These are phyloP conservation scores for Fusarium circinatum DNA, from an alignment of 2,329 filamentous ascomycete genomes.

Conservation along the genomic window DNA sequence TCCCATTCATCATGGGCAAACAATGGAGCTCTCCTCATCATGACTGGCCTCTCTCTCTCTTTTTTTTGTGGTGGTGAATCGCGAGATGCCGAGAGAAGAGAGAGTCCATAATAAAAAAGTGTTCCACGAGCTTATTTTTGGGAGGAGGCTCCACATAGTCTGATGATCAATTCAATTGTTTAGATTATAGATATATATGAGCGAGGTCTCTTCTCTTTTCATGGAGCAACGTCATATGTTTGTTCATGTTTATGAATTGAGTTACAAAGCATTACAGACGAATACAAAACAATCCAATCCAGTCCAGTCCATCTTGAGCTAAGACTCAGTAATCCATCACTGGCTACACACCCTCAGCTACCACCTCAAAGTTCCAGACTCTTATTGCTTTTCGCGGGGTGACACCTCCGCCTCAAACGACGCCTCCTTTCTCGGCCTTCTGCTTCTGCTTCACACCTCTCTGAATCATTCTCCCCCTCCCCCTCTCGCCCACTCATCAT, in stretches of 20 bases:
- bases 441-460: conserved; percentile 9
- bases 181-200: not conserved
- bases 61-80: not conserved
- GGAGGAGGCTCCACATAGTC: conserved; percentile 14
- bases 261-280: conserved; percentile 19
- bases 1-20: conserved; percentile 29
- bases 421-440: conserved; percentile 23
- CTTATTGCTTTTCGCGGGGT: conserved; percentile 30
- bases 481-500: conserved; percentile 14
- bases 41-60: conserved; percentile 14
- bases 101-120: conserved; percentile 22
- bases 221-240: conserved; percentile 9
- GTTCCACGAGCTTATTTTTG: conserved; percentile 29
- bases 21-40: conserved; percentile 32
- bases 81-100: not conserved
- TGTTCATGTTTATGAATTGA: conserved; percentile 11
- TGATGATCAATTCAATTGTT: conserved; percentile 5
- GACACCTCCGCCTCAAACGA: conserved; percentile 20
- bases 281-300: not conserved
- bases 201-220: not conserved
- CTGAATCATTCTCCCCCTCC: not conserved
- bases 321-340: conserved; percentile 4
- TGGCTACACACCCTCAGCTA: conserved; percentile 1
- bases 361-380: conserved; percentile 25
- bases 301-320: not conserved